phyloP scores from a whole-genome alignment of 257 asterid genomes.

The Scutellaria barbata region DNA sequence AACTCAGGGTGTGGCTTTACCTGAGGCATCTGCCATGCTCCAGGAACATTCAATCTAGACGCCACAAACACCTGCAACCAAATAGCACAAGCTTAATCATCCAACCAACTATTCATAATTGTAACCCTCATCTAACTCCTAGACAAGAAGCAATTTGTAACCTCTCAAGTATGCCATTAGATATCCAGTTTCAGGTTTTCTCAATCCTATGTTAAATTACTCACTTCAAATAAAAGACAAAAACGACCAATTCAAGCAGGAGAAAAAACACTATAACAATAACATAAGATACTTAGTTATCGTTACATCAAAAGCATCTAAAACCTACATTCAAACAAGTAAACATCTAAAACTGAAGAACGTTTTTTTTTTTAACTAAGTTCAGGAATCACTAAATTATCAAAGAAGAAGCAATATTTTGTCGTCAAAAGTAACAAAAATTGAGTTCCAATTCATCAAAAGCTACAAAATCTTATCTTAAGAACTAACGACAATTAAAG shows the following conservation, averaged over 20 bases:
- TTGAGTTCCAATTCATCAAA: slow-evolving; percentile 15
- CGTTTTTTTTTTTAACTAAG: not conserved
- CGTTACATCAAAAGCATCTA: not conserved
- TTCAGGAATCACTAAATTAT: not conserved
- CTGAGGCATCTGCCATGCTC: slow-evolving; percentile 99
- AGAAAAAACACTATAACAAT: not conserved
- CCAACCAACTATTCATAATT: slow-evolving; percentile 3
- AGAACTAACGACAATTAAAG: not conserved
- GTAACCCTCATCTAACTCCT: slow-evolving; percentile 1
- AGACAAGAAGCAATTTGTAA: not conserved
- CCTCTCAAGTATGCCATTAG: not conserved
- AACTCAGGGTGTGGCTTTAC: slow-evolving; percentile 44
- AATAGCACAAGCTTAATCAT: slow-evolving; percentile 29
- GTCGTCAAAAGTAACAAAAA: not conserved
- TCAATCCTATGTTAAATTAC: not conserved
- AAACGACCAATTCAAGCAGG: slow-evolving; percentile 14
- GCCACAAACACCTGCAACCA: slow-evolving; percentile 90
- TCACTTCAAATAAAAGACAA: not conserved
- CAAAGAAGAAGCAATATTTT: slow-evolving; percentile 11
- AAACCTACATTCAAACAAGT: not conserved
- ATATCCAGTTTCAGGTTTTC: slow-evolving; percentile 20
- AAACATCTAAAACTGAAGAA: not conserved
- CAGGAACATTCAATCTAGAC: slow-evolving; percentile 94
- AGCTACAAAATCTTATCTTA: slow-evolving; percentile 3
- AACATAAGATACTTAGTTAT: not conserved